Conservation (phyloP, 2,329 filamentous ascomycete genomes). For the Penicillium thymicola region DNA sequence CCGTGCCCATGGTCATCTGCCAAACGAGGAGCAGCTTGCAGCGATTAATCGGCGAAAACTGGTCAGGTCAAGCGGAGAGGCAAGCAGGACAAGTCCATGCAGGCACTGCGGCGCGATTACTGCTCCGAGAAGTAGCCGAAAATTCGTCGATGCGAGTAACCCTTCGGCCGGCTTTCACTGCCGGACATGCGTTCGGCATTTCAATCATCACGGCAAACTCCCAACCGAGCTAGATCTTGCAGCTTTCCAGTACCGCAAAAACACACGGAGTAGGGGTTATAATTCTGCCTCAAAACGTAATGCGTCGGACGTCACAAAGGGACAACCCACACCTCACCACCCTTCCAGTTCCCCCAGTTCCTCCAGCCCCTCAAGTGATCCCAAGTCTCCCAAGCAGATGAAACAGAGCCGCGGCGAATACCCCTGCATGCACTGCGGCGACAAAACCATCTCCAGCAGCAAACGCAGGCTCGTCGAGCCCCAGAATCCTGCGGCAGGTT, state of each 20-base stretch:
- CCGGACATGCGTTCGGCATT: constrained; percentile 4
- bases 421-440: constrained; percentile 5
- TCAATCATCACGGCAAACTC: neutral
- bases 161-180: constrained; percentile 5
- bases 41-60: neutral
- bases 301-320: neutral
- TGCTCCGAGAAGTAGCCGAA: constrained; percentile 1
- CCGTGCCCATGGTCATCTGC: neutral
- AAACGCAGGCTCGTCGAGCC: constrained; percentile 4
- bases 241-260: neutral
- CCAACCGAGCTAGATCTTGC: neutral
- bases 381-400: neutral
- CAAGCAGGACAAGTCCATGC: constrained; percentile 2
- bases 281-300: neutral
- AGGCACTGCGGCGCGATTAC: constrained; percentile 1
- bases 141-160: neutral
- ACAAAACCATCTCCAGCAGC: constrained; percentile 1
- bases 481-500: constrained; percentile 2
- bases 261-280: neutral
- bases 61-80: neutral
- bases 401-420: constrained; percentile 6
- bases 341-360: neutral
- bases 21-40: constrained; percentile 4
- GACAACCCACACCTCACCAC: neutral
- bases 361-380: neutral